Base-by-base conservation (phyloP, 768 basidiomycete genomes). In the Thelephora aurantiotincta region DNA sequence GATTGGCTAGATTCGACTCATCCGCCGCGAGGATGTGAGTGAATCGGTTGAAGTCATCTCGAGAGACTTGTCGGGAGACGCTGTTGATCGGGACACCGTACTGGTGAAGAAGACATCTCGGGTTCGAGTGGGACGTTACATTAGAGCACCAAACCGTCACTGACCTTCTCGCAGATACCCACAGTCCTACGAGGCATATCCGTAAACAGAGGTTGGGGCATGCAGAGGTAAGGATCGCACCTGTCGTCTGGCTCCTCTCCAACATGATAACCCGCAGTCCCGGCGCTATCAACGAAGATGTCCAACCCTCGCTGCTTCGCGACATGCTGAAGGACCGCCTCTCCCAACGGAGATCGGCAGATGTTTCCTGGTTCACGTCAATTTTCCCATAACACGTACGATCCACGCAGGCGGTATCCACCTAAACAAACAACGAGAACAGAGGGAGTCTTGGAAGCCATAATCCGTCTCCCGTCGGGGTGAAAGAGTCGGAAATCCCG, bases 331-430 rank as follows among this genome's bases (percentile, higher is more conserved):
- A 93, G 70, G 19, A 93, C 85, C 2, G 89, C 91, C 65, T 92
- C 88, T 26, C 89, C 91, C 78, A 94, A 88, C 0, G 91, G 90
- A 19, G 87, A 90, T 33, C 91, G 80, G 59, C 89, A 89, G 50
- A 89, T 88, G 59, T 89, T 89, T 11, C 85, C 38, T 41, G 22
- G 11, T 16, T 41, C 18, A 14, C 22, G 18, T 16, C 18, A 41
- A 18, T 18, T 18, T 6, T 9, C 22, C 12, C 22, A 7, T 14
- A 41, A 9, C 16, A 41, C 38, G 38, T 2, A n/a, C 22, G 12
- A 22, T 41, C 9, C 26, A 30, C 26, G 9, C 4, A 30, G 26
- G 22, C 11, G 38, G 7, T 18, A 22, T 14, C 9, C 18, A 41
- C 38, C 85, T 49, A 88, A 63, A 54, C 87, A 90, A 34, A 89